A percentile compares a stretch with the other conserved stretches of the same genome.
These are phyloP conservation scores for Dactylellina parvicollis DNA, from an alignment of 2,329 filamentous ascomycete species.

Conservation along the genomic window DNA sequence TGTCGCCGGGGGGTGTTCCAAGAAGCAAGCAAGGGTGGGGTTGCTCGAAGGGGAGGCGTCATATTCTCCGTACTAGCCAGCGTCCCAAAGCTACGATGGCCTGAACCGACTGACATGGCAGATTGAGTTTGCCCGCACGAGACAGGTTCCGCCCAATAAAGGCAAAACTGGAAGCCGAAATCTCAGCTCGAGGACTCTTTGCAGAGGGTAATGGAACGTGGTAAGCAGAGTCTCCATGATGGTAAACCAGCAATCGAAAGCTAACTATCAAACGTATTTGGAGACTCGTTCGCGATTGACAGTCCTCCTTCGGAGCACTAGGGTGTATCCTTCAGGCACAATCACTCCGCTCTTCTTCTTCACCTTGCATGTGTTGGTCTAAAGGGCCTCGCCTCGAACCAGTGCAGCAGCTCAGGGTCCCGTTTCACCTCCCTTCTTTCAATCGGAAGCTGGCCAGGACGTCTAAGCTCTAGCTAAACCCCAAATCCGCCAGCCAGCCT, in stretches of 20 bases:
- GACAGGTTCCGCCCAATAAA: constrained; percentile 11
- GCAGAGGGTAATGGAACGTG: no score
- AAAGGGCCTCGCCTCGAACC: constrained; percentile 9
- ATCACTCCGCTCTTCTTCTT: background rate
- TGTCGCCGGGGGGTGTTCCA: constrained; percentile 35
- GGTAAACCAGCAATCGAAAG: no score
- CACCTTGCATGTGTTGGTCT: constrained; percentile 17
- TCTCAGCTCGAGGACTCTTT: no score
- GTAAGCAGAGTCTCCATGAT: no score
- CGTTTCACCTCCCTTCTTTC: constrained; percentile 26
- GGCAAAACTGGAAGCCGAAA: constrained; percentile 8
- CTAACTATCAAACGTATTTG: no score
- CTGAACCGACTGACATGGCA: background rate
- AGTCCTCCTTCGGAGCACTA: background rate
- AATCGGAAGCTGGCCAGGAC: constrained; percentile 24
- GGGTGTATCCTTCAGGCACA: background rate
- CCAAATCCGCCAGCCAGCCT: background rate
- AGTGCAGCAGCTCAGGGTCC: constrained; percentile 28
- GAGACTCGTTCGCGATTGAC: no score
- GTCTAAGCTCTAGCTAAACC: constrained; percentile 17
- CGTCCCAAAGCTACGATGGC: background rate
- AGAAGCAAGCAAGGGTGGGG: constrained; percentile 19
- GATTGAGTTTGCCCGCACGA: constrained; percentile 6
- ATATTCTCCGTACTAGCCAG: background rate
- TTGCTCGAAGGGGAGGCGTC: constrained; percentile 1